Base-by-base conservation (phyloP, 1,284 basidiomycete genomes). In the Marasmius sp. region DNA sequence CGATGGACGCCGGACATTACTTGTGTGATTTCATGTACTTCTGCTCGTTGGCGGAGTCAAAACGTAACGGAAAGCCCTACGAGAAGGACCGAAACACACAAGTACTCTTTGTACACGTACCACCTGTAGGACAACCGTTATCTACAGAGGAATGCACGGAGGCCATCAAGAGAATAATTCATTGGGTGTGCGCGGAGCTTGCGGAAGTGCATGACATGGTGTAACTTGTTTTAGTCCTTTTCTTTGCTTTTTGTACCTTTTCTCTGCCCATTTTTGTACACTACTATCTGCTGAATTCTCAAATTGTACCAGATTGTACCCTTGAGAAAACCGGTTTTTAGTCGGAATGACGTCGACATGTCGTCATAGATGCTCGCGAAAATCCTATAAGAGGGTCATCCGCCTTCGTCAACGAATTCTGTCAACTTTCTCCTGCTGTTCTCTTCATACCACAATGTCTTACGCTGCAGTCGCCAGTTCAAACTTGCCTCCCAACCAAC, bases 1-100 rank as follows among this genome's bases (percentile, higher is more conserved):
- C 89, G 1, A 84, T 87, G 79, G 89, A 92, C 68, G 87, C 89
- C 20, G 90, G 90, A 0, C 89, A 88, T 69, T 91, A 86, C 72
- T 75, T 91, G 18, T 88, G 85, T 71, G 90, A 92, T 74, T 92
- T 88, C 72, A 82, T 88, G 63, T 91, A 89, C 72, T 92, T 88
- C 69, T 89, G 89, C 68, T 91, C 89, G 8, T 79, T 92, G 18
- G 88, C 88, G 7, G 89, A 91, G 70, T 81, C 85, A 20, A 84
- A 80, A 68, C 82, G 86, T 5, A 77, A 76, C 34, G 76, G 79
- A 20, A 78, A 79, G 58, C 82, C 84, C 47, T 84, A 81, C 61
- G 84, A 87, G 67, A 83, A 83, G 67, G 77, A 79, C 18, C 79
- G 78, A 53, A 81, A 80, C 22, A 80, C 82, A 4, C 83, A 84